Percentiles rank a stretch among this genome's conserved stretches.
These are phyloP conservation scores for Epicoccum sorghinum DNA, from an alignment of 2,329 filamentous ascomycete species.

Conservation along the genomic window DNA sequence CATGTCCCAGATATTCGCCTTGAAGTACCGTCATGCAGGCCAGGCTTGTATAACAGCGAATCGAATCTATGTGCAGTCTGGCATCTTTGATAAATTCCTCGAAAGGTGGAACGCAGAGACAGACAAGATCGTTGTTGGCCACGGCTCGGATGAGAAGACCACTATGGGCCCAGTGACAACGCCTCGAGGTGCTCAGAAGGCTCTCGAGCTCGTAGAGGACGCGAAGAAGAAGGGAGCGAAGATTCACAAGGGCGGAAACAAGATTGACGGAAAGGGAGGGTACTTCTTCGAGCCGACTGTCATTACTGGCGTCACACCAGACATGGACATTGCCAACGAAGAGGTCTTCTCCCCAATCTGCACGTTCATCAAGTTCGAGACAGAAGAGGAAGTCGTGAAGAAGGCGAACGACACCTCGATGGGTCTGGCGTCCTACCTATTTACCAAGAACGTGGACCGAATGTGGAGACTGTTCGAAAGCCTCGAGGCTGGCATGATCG, in stretches of 20 bases:
- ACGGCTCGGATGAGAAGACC: constrained; percentile 62
- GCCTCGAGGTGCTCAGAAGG: constrained; percentile 62
- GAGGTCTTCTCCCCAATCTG: constrained; percentile 71
- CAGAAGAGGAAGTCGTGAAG: constrained; percentile 67
- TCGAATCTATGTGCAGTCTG: constrained; percentile 67
- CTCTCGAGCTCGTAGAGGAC: constrained; percentile 66
- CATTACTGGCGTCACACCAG: constrained; percentile 62
- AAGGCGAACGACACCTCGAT: constrained; percentile 67
- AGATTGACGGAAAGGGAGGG: constrained; percentile 55
- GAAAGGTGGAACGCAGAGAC: constrained; percentile 60
- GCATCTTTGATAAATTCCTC: constrained; percentile 67
- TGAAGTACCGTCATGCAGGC: constrained; percentile 66
- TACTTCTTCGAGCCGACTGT: constrained; percentile 76
- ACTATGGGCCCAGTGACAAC: constrained; percentile 68
- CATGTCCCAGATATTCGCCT: constrained; percentile 51
- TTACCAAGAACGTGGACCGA: constrained; percentile 71
- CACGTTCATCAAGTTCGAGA: constrained; percentile 69
- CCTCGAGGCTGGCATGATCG: constrained; percentile 73
- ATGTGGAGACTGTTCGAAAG: constrained; percentile 70
- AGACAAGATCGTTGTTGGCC: constrained; percentile 63
- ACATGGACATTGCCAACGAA: constrained; percentile 64
- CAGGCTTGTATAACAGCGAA: constrained; percentile 71
- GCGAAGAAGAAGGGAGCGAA: constrained; percentile 68
- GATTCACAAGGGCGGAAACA: constrained; percentile 66
- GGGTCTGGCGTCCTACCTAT: constrained; percentile 71